Evolutionary conservation across 371 early-diverging fungal genomes (phyloP).

Genomic region (Dinochytrium kinnereticum): DNA sequence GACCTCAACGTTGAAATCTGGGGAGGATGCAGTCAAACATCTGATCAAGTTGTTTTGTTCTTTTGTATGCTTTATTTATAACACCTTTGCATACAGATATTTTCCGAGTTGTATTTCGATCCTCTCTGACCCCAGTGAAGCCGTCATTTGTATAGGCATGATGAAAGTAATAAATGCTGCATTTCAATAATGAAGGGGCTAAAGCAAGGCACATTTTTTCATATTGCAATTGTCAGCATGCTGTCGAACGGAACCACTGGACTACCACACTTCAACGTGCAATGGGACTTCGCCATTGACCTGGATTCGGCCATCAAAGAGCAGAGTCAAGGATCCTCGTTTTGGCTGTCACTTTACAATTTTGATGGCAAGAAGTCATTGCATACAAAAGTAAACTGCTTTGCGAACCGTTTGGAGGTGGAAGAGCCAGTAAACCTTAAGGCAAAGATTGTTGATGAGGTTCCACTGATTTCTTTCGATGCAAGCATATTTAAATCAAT

Average conservation of each 20-base stretch:
- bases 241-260: background rate
- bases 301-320: background rate
- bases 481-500: background rate
- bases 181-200: background rate
- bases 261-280: background rate
- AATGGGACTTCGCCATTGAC: slow-evolving; percentile 5
- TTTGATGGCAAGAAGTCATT: background rate
- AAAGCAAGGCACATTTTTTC: too few species aligned
- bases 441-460: background rate
- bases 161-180: background rate
- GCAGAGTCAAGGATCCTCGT: background rate
- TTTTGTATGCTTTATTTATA: background rate
- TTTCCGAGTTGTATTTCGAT: background rate
- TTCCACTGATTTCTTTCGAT: background rate
- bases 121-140: background rate
- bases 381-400: slow-evolving; percentile 7
- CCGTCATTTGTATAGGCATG: background rate
- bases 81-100: background rate
- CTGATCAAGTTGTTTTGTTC: background rate
- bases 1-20: background rate
- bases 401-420: background rate
- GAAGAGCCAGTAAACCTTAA: background rate
- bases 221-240: background rate
- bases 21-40: background rate
- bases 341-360: slow-evolving; percentile 11